These are phyloP conservation scores for Diaporthe sp. DNA, from an alignment of 2,329 filamentous ascomycete genomes.

Conservation along the genomic window DNA sequence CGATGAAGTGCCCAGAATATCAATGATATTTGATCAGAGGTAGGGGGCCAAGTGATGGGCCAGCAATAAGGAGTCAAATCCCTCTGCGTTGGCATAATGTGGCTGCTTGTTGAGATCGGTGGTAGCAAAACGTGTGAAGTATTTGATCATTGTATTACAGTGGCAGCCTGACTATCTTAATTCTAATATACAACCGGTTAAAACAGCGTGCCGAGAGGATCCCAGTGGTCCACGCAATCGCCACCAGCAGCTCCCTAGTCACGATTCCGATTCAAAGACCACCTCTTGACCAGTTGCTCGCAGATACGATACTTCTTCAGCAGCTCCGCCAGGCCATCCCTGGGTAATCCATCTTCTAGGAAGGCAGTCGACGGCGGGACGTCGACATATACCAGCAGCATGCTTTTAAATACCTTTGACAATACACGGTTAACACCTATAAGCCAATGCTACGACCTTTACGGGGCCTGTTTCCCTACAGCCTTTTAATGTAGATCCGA, in stretches of 20 bases:
- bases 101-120: too few relatives aligned
- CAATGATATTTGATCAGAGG: too few relatives aligned
- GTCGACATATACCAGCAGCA: constrained; percentile 92
- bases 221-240: too few relatives aligned
- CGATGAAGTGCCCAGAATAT: too few relatives aligned
- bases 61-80: too few relatives aligned
- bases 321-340: constrained; percentile 68
- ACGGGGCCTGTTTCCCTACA: constrained; percentile 59
- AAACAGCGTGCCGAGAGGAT: too few relatives aligned
- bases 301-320: constrained; percentile 44
- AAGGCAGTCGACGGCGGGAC: constrained; percentile 75
- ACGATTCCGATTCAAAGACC: constrained; percentile 45
- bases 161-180: background rate
- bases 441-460: constrained; percentile 80
- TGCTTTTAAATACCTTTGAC: constrained; percentile 87
- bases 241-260: too few relatives aligned
- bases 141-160: background rate
- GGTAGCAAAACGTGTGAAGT: too few relatives aligned
- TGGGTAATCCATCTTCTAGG: constrained; percentile 50
- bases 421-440: constrained; percentile 92
- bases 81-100: too few relatives aligned
- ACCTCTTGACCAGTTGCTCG: constrained; percentile 44
- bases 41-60: too few relatives aligned
- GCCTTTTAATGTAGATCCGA: constrained; percentile 77
- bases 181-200: too few relatives aligned